Evolutionary conservation across 1,284 basidiomycete genomes (phyloP), one percentile per base, ranked within the genome.

Genomic region (Coriolopsis trogii): DNA sequence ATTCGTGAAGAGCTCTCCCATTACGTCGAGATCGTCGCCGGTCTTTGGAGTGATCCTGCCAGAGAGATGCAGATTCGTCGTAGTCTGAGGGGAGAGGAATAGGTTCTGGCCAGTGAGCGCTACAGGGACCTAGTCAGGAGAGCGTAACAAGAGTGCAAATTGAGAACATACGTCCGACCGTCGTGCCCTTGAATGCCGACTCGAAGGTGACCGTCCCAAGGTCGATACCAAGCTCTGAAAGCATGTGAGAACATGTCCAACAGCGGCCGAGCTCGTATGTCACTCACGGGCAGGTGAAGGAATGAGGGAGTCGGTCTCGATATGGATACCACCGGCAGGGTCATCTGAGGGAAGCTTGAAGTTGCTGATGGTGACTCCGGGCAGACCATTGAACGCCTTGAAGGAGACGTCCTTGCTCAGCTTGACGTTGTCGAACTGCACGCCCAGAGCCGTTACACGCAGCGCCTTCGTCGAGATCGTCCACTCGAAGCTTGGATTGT

Each of bases 371-470:
- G 80, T 82, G 33, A 87, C 81, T 9, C 85, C 85, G 13, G 85
- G 84, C 20, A 91, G 70, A 44, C 74, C 75, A 57, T 89, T 85
- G 71, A 91, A 91, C 3, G 86, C 89, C 64, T 82, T 82, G 71
- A 92, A 79, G 8, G 81, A 71, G 45, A 91, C 69, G 6, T 74
- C 74, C 71, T 91, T 91, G 41, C 73, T 77, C 46, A 91, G 74
- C 0, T 75, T 73, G 24, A 91, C 81, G 43, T 82, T 77, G 57
- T 85, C 81, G 61, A 91, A 91, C 58, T 82, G 79, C 26, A 85
- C 89, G 12, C 84, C 83, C 1, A 91, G 74, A 4, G 89, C 85
- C 3, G 75, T 79, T 12, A 92, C 71, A 29, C 81, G 79, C 41
- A 91, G 75, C 30, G 74, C 79, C 31, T 76, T 58, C 0, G 87